These are phyloP conservation scores for Fraxinus xanthoxyloides DNA, from an alignment of 305 asterid species.

Conservation along the genomic window DNA sequence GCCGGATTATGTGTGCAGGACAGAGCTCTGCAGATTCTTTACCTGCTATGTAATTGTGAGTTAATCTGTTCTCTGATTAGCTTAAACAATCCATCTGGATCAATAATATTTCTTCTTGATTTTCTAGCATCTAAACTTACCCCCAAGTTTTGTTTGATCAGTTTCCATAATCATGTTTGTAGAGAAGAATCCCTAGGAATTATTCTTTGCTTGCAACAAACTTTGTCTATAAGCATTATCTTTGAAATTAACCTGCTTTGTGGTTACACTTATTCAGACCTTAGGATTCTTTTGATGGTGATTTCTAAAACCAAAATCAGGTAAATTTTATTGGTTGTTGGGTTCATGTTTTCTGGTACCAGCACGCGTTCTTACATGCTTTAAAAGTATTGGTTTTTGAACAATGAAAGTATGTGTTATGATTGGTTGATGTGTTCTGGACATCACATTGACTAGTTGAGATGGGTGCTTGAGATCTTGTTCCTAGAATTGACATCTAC, in stretches of 20 bases:
- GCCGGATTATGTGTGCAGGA: conserved; percentile 66
- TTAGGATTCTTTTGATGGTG: not conserved
- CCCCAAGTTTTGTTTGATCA: not conserved
- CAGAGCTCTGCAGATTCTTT: conserved; percentile 71
- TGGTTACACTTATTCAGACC: not conserved
- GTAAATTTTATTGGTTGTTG: not conserved
- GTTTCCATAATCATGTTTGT: not conserved
- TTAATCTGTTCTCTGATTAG: conserved; percentile 19
- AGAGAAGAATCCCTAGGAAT: conserved; percentile 11
- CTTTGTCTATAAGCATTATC: conserved; percentile 10
- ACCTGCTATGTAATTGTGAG: conserved; percentile 85
- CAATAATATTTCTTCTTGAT: not conserved
- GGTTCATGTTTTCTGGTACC: not conserved
- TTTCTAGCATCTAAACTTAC: not conserved
- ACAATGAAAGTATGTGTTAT: not conserved
- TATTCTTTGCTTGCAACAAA: not conserved
- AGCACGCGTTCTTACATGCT: not conserved
- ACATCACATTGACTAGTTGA: not conserved
- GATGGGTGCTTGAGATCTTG: not conserved
- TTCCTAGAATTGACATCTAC: not conserved
- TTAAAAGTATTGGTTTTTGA: not conserved
- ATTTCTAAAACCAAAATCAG: not conserved
- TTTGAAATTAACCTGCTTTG: conserved; percentile 5
- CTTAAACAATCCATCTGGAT: conserved; percentile 10
- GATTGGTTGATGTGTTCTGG: not conserved